Conservation (phyloP, 2,329 filamentous ascomycete species). For the Didymella pomorum region DNA sequence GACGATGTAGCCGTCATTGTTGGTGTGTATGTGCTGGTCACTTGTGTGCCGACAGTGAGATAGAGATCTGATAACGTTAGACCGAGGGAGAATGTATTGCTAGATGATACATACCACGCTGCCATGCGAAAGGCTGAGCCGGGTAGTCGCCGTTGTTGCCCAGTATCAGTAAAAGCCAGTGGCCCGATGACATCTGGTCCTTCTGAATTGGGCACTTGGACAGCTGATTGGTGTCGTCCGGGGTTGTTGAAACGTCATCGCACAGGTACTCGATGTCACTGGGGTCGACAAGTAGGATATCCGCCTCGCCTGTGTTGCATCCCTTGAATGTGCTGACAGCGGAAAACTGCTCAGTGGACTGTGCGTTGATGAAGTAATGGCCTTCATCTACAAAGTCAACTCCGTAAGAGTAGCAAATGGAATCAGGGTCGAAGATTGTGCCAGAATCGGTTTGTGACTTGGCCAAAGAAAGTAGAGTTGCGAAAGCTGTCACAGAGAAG, state of each 20-base stretch:
- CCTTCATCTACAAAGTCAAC: conserved; percentile 56
- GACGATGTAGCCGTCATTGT: conserved; percentile 47
- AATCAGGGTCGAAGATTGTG: conserved; percentile 23
- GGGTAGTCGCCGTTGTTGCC: conserved; percentile 54
- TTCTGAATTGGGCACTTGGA: conserved; percentile 56
- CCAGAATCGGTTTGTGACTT: conserved; percentile 26
- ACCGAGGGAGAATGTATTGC: too few species aligned
- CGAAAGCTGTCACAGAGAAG: conserved; percentile 31
- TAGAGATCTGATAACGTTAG: conserved; percentile 38
- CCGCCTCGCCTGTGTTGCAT: conserved; percentile 52
- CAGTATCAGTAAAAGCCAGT: conserved; percentile 55
- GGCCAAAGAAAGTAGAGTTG: conserved; percentile 37
- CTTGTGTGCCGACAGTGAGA: conserved; percentile 45
- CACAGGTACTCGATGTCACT: conserved; percentile 53
- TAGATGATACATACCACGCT: conserved; percentile 50
- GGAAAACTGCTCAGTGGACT: conserved; percentile 53
- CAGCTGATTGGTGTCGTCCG: conserved; percentile 50
- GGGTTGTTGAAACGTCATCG: conserved; percentile 51
- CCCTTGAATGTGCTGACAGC: conserved; percentile 56
- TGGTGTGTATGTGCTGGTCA: conserved; percentile 43
- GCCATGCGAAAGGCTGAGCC: conserved; percentile 55
- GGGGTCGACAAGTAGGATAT: conserved; percentile 55
- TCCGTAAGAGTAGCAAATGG: conserved; percentile 49
- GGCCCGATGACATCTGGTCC: conserved; percentile 54
- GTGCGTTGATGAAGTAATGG: conserved; percentile 57